These are phyloP conservation scores for Pisolithus albus DNA, from an alignment of 768 basidiomycete species.

Conservation along the genomic window DNA sequence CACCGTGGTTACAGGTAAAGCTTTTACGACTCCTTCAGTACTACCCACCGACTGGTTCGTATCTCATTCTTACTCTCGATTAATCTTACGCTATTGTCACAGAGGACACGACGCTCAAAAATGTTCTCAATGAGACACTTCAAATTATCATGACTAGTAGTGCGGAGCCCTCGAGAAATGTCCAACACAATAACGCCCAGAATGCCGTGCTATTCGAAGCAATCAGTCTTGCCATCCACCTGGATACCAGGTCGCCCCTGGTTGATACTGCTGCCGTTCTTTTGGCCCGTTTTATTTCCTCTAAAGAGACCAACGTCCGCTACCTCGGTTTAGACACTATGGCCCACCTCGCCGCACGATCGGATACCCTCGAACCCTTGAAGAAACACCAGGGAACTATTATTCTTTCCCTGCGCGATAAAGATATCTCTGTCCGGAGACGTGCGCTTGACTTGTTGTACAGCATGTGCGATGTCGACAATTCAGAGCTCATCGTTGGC, in stretches of 20 bases:
- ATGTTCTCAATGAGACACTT: conserved; percentile 73
- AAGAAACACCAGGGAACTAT: conserved; percentile 96
- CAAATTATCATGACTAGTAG: conserved; percentile 88
- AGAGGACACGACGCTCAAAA: conserved; percentile 82
- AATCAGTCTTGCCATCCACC: conserved; percentile 91
- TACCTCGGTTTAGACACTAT: conserved; percentile 97
- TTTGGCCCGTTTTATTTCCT: conserved; percentile 92
- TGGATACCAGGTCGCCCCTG: conserved; percentile 85
- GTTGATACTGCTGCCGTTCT: conserved; percentile 85
- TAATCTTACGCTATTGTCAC: conserved; percentile 4
- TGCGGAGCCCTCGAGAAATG: conserved; percentile 85
- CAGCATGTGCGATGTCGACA: conserved; percentile 99
- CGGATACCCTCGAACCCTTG: conserved; percentile 85
- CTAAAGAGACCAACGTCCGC: conserved; percentile 96
- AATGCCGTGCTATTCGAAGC: conserved; percentile 98
- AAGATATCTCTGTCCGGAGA: conserved; percentile 93
- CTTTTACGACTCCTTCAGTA: conserved; percentile 89
- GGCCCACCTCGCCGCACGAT: conserved; percentile 94
- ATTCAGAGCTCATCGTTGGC: conserved; percentile 92
- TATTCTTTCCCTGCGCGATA: conserved; percentile 89
- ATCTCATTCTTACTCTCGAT: not conserved
- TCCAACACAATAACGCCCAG: conserved; percentile 98
- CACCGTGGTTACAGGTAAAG: conserved; percentile 97
- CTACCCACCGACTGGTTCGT: conserved; percentile 87
- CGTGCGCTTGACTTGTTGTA: conserved; percentile 93